Base-by-base conservation (phyloP, 2,329 filamentous ascomycete species). In the Alternaria infectoria region DNA sequence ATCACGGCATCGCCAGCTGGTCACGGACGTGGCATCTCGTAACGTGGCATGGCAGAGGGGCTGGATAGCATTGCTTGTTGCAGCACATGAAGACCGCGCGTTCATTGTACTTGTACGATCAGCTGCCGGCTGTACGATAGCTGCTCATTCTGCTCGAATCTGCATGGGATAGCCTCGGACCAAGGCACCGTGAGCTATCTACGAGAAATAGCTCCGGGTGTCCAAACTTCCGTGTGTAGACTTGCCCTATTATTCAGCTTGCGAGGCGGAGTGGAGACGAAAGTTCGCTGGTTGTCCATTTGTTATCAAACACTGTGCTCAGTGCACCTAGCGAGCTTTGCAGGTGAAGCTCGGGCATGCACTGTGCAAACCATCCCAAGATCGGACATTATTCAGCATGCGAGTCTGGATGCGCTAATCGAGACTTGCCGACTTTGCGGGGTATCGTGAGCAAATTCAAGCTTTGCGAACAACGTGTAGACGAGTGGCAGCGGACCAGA, bases 21-120 rank as follows among this genome's bases (percentile, higher is more conserved):
- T 62, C 40, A 49, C 45, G 54, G 26, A 55, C 26, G 43, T 59
- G 51, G 55, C 21, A 32, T 55, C 40, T 45, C 21, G 62, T 61
- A 57, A 66, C 59, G 57, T 67, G 51, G 40, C 46, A 57, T 62
- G 43, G 50, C 36, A 40, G 54, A 30, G 17, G 17, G 30, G 15
- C 36, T 54, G 62, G 59, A 52, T 26, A 51, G 52, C 51, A 64
- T 62, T 56, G 54, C 61, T 57, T 19, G 36, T 58, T 66, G 50
- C 44, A 61, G 57, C 32, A 44, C 44, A 46, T 26, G 28, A 19
- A 19, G 49, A 45, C 47, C 46, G 54, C 51, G 57, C 21, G 51
- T 57, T 57, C 44, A 66, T 67, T 65, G 69, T 63, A 68, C 69
- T 25, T 71, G 69, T 71, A 67, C 64, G 51, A 67, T 69, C 54